A percentile compares a stretch with the other conserved stretches of the same genome.
Evolutionary conservation across 257 asterid genomes (phyloP).

Genomic region (Solanum arcanum): DNA sequence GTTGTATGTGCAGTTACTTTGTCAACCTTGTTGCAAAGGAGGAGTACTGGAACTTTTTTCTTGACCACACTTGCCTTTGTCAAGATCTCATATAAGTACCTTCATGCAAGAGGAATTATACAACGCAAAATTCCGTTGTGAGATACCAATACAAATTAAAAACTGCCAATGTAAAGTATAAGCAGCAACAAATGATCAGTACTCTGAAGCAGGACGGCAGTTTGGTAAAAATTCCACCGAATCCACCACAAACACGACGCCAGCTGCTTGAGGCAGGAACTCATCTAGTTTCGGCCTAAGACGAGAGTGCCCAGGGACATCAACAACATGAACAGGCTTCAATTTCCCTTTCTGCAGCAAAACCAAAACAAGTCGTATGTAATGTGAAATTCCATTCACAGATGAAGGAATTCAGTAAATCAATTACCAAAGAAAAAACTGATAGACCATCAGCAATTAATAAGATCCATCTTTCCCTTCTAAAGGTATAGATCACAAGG

Average conservation of each 20-base stretch:
- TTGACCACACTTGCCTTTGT: slow-evolving; percentile 64
- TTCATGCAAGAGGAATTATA: slow-evolving; percentile 7
- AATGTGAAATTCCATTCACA: not conserved
- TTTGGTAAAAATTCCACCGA: slow-evolving; percentile 77
- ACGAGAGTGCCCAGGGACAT: slow-evolving; percentile 88
- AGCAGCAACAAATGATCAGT: slow-evolving; percentile 6
- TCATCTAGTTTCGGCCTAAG: slow-evolving; percentile 69
- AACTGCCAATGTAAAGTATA: not conserved
- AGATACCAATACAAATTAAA: not conserved
- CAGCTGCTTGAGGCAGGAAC: slow-evolving; percentile 75
- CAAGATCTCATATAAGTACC: slow-evolving; percentile 77
- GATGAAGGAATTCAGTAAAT: not conserved
- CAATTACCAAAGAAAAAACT: not conserved
- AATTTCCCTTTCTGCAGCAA: slow-evolving; percentile 48
- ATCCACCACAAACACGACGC: slow-evolving; percentile 56
- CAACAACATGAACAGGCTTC: slow-evolving; percentile 65
- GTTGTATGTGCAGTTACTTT: slow-evolving; percentile 76
- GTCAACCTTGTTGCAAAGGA: slow-evolving; percentile 90
- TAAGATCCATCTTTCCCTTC: not conserved
- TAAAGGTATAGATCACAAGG: not conserved
- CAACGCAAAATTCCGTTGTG: not conserved
- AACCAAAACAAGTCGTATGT: not conserved
- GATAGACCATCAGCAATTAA: not conserved
- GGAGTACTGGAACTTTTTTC: slow-evolving; percentile 51
- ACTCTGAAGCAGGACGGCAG: slow-evolving; percentile 74